Percentiles rank a stretch among this genome's conserved stretches.
phyloP scores from a whole-genome alignment of 257 asterid genomes.

The Fraxinus cuspidata region DNA sequence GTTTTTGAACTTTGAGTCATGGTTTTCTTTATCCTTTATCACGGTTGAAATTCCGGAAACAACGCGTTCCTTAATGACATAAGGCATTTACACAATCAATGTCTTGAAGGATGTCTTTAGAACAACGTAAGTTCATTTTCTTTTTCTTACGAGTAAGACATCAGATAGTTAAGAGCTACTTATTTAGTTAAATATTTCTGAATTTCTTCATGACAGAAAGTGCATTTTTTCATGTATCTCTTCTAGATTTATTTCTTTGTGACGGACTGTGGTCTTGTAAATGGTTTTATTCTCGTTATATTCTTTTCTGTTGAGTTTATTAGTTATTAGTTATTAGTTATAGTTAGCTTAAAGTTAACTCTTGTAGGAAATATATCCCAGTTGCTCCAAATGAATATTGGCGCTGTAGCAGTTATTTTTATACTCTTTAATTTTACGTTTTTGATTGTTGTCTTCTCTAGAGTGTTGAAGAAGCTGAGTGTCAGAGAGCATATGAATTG shows the following conservation, averaged over 20 bases:
- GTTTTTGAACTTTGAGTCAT: neutral
- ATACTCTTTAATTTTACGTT: neutral
- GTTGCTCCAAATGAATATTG: conserved; percentile 9
- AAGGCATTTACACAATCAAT: neutral
- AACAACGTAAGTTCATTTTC: neutral
- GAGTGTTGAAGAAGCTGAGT: conserved; percentile 99
- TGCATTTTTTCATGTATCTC: neutral
- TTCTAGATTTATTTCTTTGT: neutral
- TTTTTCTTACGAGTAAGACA: neutral
- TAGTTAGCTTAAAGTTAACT: neutral
- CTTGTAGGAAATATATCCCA: neutral
- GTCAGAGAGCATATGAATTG: conserved; percentile 87
- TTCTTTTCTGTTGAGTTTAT: neutral
- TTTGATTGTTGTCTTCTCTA: conserved; percentile 23
- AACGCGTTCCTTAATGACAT: neutral
- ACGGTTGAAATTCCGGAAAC: neutral
- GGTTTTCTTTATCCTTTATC: neutral
- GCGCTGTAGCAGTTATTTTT: neutral
- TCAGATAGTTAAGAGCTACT: neutral
- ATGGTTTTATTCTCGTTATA: neutral
- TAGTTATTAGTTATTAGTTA: conserved; percentile 1
- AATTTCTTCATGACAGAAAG: neutral
- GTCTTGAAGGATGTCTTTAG: neutral
- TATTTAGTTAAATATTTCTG: no score
- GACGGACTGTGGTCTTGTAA: neutral